Evolutionary conservation across 2,329 filamentous ascomycete species (phyloP).

Genomic region (Ampelomyces quisqualis): DNA sequence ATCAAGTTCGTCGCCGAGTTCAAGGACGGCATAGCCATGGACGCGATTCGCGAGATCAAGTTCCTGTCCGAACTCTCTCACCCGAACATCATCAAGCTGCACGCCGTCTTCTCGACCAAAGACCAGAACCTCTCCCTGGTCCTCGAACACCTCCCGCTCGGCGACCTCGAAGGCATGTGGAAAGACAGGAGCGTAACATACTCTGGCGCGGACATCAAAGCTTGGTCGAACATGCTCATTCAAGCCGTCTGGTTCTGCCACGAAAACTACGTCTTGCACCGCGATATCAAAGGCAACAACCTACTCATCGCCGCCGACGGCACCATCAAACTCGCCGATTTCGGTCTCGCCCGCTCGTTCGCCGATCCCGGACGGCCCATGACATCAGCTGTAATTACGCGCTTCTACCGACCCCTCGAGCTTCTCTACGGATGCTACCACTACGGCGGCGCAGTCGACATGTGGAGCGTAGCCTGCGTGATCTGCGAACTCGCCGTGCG

Average conservation of each 20-base stretch:
- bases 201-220: slow-evolving; percentile 87
- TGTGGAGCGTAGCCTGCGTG: slow-evolving; percentile 91
- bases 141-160: slow-evolving; percentile 88
- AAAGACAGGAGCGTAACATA: slow-evolving; percentile 83
- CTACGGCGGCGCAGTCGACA: slow-evolving; percentile 87
- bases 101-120: slow-evolving; percentile 92
- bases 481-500: slow-evolving; percentile 88
- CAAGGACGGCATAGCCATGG: slow-evolving; percentile 87
- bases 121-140: slow-evolving; percentile 96
- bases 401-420: slow-evolving; percentile 95
- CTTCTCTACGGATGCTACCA: slow-evolving; percentile 86
- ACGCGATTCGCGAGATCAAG: slow-evolving; percentile 93
- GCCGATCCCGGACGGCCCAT: slow-evolving; percentile 85
- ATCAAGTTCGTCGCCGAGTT: slow-evolving; percentile 86
- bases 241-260: slow-evolving; percentile 96
- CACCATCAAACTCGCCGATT: slow-evolving; percentile 94
- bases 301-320: slow-evolving; percentile 90
- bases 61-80: slow-evolving; percentile 92
- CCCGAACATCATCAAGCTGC: slow-evolving; percentile 90
- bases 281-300: slow-evolving; percentile 99
- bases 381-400: slow-evolving; percentile 93
- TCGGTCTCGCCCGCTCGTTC: slow-evolving; percentile 87
- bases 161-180: slow-evolving; percentile 84
- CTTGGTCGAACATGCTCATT: slow-evolving; percentile 97
- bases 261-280: slow-evolving; percentile 88